Evolutionary conservation across 192 early-diverging fungal genomes (phyloP), one percentile per base, ranked within the genome.

Genomic region (Backusella westeae): DNA sequence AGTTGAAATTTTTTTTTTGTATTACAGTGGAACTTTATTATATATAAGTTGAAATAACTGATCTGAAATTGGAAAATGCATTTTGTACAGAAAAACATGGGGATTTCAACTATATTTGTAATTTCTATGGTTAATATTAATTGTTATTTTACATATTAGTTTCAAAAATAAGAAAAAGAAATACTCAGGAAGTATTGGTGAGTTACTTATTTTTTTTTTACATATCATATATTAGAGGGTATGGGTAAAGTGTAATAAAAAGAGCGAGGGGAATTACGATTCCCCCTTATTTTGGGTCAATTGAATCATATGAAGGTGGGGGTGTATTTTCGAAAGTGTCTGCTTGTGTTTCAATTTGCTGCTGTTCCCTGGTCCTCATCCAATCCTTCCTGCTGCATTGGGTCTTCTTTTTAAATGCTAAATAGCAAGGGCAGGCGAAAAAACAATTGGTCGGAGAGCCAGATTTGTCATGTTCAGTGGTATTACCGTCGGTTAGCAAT

Each of bases 361-460:
- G 34, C 23, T 69, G 68, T 4, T 63, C 56, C 21, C 68, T 36
- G 68, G 35, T 29, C 17, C 19, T 44, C n/a, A 49, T 46, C 70
- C 70, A 72, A 23, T 72, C 70, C 53, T 72, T 39, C 19, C 26
- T 72, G 32, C 15, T 44, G 7, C 70, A 44, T 17, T 44, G 70
- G 9, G 39, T 72, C 70, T 72, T 70, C 68, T 77, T 67, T 36
- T 66, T 69, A 39, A 53, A 77, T 29, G 68, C 75, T 4, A 77
- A 52, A 39, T 71, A 71, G 8, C 75, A 76, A 70, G 75, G 75
- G 19, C 75, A 77, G 9, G 56, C 49, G 29, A 77, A 70, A n/a
- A 49, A 36, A 5, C 59, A 32, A 29, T 56, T 59, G 41, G 44
- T 15, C 14, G 29, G 56, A 63, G 56, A 63, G 26, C 26, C 21